A percentile compares a stretch with the other conserved stretches of the same genome.
These are phyloP conservation scores for Medicago truncatula DNA, from an alignment of 306 rosid genomes.

Conservation along the genomic window DNA sequence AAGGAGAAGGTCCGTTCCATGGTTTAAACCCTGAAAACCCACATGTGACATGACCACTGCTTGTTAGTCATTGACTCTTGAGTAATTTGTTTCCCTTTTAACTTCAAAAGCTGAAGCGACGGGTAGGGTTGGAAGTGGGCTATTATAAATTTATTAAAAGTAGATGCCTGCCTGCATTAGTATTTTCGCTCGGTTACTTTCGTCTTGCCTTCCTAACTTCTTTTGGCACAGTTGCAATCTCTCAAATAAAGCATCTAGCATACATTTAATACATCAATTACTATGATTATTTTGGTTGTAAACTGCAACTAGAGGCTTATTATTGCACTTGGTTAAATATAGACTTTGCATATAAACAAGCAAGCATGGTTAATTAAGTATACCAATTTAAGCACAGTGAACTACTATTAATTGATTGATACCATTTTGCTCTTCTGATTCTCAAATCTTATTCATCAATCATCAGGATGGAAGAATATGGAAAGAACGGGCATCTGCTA, in stretches of 20 bases:
- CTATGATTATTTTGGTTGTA: background rate
- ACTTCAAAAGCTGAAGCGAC: too few relatives aligned
- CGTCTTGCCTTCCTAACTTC: background rate
- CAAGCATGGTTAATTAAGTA: too few relatives aligned
- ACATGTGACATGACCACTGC: too few relatives aligned
- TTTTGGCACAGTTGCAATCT: background rate
- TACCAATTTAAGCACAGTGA: background rate
- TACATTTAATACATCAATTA: background rate
- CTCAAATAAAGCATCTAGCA: background rate
- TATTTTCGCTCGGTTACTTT: background rate
- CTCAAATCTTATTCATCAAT: slow-evolving; percentile 40
- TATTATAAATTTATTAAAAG: too few relatives aligned
- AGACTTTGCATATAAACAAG: background rate
- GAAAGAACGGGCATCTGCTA: slow-evolving; percentile 90
- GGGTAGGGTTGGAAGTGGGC: too few relatives aligned
- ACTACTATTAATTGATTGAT: background rate
- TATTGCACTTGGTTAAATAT: background rate
- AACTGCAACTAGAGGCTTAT: background rate
- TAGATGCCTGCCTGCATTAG: too few relatives aligned
- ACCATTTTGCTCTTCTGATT: slow-evolving; percentile 24
- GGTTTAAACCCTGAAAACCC: too few relatives aligned
- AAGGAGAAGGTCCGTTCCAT: background rate
- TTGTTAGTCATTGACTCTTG: too few relatives aligned
- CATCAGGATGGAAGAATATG: slow-evolving; percentile 93
- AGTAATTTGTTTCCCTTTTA: too few relatives aligned